phyloP scores from a whole-genome alignment of 2,329 filamentous ascomycete species.

The Fusarium pseudocircinatum region DNA sequence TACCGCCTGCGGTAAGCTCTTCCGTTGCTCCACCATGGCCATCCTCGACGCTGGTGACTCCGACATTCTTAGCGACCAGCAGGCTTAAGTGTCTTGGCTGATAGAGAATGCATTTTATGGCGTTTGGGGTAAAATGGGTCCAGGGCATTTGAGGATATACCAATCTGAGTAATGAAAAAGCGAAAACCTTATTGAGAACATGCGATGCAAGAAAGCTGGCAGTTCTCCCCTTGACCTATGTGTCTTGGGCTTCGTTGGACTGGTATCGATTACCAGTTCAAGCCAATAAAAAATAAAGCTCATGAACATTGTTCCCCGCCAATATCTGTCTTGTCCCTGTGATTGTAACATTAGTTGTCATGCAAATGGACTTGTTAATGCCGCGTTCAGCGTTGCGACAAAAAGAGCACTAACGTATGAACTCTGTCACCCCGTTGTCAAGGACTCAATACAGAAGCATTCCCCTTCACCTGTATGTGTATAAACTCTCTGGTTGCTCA shows the following conservation, averaged over 20 bases:
- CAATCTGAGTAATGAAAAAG: constrained; percentile 49
- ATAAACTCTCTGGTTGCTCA: neutral
- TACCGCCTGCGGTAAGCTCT: constrained; percentile 98
- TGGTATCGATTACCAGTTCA: constrained; percentile 38
- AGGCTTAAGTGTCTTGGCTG: constrained; percentile 59
- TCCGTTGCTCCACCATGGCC: constrained; percentile 97
- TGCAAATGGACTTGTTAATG: neutral
- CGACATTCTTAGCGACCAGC: constrained; percentile 88
- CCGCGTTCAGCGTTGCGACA: neutral
- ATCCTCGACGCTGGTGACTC: constrained; percentile 98
- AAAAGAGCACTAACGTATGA: too few relatives aligned
- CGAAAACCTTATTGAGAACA: constrained; percentile 43
- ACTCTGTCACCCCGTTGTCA: neutral
- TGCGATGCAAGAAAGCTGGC: constrained; percentile 21
- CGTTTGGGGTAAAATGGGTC: constrained; percentile 56
- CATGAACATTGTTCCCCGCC: constrained; percentile 49
- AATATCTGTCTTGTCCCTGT: constrained; percentile 3
- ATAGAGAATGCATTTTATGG: constrained; percentile 49
- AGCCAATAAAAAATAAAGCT: constrained; percentile 51
- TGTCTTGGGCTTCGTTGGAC: constrained; percentile 40
- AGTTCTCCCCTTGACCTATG: constrained; percentile 40
- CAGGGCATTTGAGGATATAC: constrained; percentile 51
- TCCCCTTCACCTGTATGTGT: neutral
- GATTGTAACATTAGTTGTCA: neutral
- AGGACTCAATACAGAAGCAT: neutral